Evolutionary conservation across 192 early-diverging fungal species (phyloP), one percentile per base, ranked within the genome.

Genomic region (Rhizophagus sp.): DNA sequence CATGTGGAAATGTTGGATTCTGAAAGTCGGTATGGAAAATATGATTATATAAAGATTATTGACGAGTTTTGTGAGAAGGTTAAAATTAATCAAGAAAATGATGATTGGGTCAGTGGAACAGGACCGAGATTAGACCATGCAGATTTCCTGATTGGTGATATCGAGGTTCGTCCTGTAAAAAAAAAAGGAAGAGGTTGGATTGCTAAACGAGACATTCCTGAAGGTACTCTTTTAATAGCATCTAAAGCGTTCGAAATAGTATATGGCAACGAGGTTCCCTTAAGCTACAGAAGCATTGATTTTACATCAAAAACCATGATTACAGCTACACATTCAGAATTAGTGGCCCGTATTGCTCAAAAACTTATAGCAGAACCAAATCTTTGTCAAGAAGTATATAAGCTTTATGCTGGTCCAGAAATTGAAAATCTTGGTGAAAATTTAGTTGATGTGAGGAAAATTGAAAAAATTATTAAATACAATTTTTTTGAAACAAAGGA

Each of bases 81-180:
- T 25, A 19, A 15, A 33, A 25, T 33, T 65, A 34, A 22, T 34
- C 33, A 34, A 22, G 33, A 69, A 15, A 39, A 7, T 41, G 22
- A 30, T 69, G 8, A 69, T 30, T 69, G 67, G 33, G 17, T 39
- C 17, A n/a, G 36, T 6, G 36, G 1, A 33, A 41, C 4, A 34
- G 67, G 67, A 19, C 67, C 67, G 11, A 69, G 67, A 41, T 57
- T 73, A 15, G 49, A 73, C 44, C 72, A 73, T 57, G 72, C 72
- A 0, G 72, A 73, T 17, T 73, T 49, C 49, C 11, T 73, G 9
- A 30, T 13, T 57, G 44, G 52, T 73, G 72, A 24, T 44, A 73
- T 73, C 44, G 72, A 73, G 44, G n/a, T 73, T 25, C 39, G 49
- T 33, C 17, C 11, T 15, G 72, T 44, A 10, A 19, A 52, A 50